Evolutionary conservation across 1,139 yeast genomes (phyloP).

Genomic region (Pichia sp.): DNA sequence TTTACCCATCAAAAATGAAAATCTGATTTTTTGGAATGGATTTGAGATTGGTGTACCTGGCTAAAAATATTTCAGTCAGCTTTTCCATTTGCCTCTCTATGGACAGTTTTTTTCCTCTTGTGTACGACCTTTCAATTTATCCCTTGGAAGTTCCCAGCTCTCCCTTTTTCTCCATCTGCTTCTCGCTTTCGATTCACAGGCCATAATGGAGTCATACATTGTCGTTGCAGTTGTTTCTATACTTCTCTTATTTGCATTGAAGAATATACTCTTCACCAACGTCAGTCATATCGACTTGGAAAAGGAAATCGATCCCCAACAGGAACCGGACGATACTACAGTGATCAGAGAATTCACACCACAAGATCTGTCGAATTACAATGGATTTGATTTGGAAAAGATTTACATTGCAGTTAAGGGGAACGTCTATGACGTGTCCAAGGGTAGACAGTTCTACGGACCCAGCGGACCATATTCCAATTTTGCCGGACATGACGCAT

Average conservation of each 20-base stretch:
- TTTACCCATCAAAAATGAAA: no score
- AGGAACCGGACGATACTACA: constrained; percentile 43
- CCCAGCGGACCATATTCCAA: constrained; percentile 95
- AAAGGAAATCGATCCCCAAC: constrained; percentile 17
- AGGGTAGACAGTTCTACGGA: constrained; percentile 83
- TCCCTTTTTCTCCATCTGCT: neutral
- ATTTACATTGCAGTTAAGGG: constrained; percentile 83
- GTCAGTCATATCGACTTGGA: constrained; percentile 17
- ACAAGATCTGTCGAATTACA: constrained; percentile 58
- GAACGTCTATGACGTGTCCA: constrained; percentile 76
- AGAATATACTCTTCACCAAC: constrained; percentile 11
- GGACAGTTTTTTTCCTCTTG: no score
- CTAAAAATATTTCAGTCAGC: no score
- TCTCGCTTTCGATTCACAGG: neutral
- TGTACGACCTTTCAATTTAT: no score
- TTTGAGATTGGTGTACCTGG: no score
- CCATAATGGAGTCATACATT: constrained; percentile 14
- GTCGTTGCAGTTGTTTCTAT: constrained; percentile 13
- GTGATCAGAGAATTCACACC: constrained; percentile 83
- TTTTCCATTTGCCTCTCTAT: neutral
- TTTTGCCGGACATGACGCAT: constrained; percentile 96
- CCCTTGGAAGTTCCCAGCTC: no score
- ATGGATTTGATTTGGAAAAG: constrained; percentile 72
- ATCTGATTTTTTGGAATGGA: no score
- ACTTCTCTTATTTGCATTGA: constrained; percentile 11